Evolutionary conservation across 2,329 filamentous ascomycete species (phyloP), one percentile per base, ranked within the genome.

Genomic region (Cordyceps pruinosa): DNA sequence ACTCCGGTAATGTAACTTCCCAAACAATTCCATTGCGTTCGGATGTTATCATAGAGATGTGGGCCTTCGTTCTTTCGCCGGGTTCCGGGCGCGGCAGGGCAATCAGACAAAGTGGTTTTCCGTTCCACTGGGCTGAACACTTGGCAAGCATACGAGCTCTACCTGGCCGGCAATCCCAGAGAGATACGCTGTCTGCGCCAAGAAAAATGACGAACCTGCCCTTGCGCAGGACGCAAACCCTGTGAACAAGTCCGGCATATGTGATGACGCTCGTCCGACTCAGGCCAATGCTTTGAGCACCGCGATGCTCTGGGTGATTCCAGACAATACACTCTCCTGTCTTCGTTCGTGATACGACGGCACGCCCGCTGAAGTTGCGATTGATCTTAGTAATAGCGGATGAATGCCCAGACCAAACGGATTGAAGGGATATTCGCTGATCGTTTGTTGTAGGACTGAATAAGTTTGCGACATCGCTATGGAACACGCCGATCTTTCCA

Each of bases 361-460:
- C 87, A 61, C 84, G 81, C 9, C 91, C 92, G 65, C 86, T 89
- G 44, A 88, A 88, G 65, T 92, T 95, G 60, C 91, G 86, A 46
- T 95, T 87, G 59, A 96, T 89, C 68, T 95, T 96, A 66, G 88
- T 87, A 60, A 97, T 84, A 0, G 89, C 79, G 17, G 81, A 81
- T 17, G 87, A 88, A 73, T 97, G 92, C 1, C 93, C 92, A 2
- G 90, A 90, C 89, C 91, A 95, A 1, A 85, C 80, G 2, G 84
- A 81, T 60, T 81, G 83, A 15, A 83, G 77, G 21, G 75, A 72
- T 17, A 95, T 72, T 1, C 89, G 84, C 42, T 74, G 75, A 44
- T 80, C 77, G 44, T 82, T 80, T 1, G 82, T 78, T 2, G 80
- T 77, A 2, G 89, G 86, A 65, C 95, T 90, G 61, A 99, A 87